A percentile compares a stretch with the other conserved stretches of the same genome.
Conservation (phyloP, 2,329 filamentous ascomycete genomes). For the Fusarium ambrosium region DNA sequence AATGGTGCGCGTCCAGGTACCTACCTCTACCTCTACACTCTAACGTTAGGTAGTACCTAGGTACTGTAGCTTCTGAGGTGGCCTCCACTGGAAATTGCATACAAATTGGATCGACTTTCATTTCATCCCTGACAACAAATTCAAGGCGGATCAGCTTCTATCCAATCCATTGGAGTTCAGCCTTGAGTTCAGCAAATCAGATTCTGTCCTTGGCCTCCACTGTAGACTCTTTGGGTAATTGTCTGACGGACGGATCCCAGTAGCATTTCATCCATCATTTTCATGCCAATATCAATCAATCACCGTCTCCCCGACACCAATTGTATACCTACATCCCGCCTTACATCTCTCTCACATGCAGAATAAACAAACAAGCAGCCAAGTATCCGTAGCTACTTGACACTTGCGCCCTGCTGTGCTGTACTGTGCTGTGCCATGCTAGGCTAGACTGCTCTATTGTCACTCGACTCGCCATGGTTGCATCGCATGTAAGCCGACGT, state of each 20-base stretch:
- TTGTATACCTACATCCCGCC: not conserved
- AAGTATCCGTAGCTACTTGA: not conserved
- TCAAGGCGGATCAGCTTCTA: conserved; percentile 1
- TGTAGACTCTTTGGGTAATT: not conserved
- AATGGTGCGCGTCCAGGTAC: not conserved
- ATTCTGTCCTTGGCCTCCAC: not conserved
- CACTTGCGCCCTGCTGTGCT: not conserved
- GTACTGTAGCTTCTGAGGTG: not conserved
- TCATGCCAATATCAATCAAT: not conserved
- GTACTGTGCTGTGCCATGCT: not conserved
- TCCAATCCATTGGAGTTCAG: not conserved
- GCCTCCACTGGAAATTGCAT: not conserved
- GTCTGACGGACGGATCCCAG: not conserved
- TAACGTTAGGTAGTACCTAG: no score
- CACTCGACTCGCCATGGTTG: not conserved
- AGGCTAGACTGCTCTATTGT: not conserved
- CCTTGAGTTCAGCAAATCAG: not conserved
- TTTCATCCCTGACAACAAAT: not conserved
- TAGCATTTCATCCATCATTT: not conserved
- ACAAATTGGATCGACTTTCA: not conserved
- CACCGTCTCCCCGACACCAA: not conserved
- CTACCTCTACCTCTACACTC: not conserved
- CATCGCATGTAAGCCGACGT: conserved; percentile 43
- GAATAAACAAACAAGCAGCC: not conserved
- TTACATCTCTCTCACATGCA: not conserved